Evolutionary conservation across 73 alveolate genomes (phyloP), one percentile per base, ranked within the genome.

Genomic region (Paraurostyla sp.): DNA sequence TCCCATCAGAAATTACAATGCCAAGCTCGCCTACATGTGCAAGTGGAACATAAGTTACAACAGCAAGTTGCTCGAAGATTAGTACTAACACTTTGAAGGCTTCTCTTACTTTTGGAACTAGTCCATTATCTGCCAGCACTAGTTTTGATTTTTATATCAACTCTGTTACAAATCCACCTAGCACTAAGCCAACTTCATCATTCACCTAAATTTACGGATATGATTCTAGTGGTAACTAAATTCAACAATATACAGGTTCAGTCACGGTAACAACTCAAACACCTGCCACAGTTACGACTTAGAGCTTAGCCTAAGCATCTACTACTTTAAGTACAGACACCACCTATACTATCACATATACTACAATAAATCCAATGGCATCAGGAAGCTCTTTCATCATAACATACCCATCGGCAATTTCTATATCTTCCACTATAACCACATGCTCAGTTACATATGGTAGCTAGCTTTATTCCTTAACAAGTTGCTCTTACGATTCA

Each of bases 371-470:
- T 2, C 57, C 85, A 58, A 52, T 46, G 15, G 32, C 59, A 0
- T 51, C 90, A 58, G 73, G 90, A 22, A 33, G 59, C 36, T 16
- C 29, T 23, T 23, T 78, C 18, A 15, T n/a, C 0, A 27, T 78
- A 25, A 78, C 76, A 2, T 46, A 43, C 22, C 90, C 90, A 29
- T 11, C 85, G 22, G 20, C 48, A 0, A 76, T 78, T 0, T 18
- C 90, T 13, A 23, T 78, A 0, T 85, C 90, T 18, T 29, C 86
- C 27, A 58, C 59, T 23, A 56, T 71, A 0, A 46, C 57, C 57
- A 15, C 57, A 13, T 46, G 57, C 57, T 46, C 13, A 15, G 18
- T 46, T 46, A 18, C 18, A 18, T 13, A 15, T 18, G 18, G 57
- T 46, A 18, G 57, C 18, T 15, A 13, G 18, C 18, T 18, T 46